These are phyloP conservation scores for Chrysanthemum lavandulifolium DNA, from an alignment of 129 eudicot genomes.

Conservation along the genomic window DNA sequence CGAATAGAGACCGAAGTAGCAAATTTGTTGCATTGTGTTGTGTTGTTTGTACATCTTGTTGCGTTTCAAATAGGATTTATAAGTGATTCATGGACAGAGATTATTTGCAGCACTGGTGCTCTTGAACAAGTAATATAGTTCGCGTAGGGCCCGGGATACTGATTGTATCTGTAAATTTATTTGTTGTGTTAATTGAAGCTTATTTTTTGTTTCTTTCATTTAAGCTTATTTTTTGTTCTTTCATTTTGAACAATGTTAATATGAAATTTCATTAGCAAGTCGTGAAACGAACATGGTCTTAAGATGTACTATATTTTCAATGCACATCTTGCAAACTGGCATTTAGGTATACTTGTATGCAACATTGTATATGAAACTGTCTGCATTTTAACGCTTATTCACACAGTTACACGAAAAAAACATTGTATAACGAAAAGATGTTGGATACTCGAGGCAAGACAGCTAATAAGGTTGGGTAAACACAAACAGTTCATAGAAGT, in stretches of 20 bases:
- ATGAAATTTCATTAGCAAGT: slow-evolving; percentile 21
- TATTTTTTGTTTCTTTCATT: slow-evolving; percentile 13
- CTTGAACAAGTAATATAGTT: slow-evolving; percentile 23
- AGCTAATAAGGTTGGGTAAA: neutral
- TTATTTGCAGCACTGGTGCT: neutral
- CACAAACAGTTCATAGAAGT: neutral
- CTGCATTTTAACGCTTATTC: too few species aligned
- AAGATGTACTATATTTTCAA: too few species aligned
- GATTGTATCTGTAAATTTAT: slow-evolving; percentile 24
- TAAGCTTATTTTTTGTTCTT: too few species aligned
- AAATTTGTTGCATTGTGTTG: slow-evolving; percentile 22
- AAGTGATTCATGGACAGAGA: slow-evolving; percentile 15
- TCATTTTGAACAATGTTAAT: neutral
- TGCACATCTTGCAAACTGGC: too few species aligned
- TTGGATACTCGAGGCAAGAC: neutral
- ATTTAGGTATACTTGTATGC: too few species aligned
- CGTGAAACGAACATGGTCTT: neutral
- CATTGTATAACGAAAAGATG: neutral
- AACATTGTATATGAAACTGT: too few species aligned
- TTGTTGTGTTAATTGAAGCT: slow-evolving; percentile 11
- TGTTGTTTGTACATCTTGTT: slow-evolving; percentile 26
- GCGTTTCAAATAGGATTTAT: slow-evolving; percentile 15
- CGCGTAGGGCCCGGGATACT: slow-evolving; percentile 17
- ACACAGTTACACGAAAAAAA: too few species aligned
- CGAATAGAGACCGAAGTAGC: neutral